Conservation (phyloP, 2,329 filamentous ascomycete genomes). For the Aspergillus sp. region DNA sequence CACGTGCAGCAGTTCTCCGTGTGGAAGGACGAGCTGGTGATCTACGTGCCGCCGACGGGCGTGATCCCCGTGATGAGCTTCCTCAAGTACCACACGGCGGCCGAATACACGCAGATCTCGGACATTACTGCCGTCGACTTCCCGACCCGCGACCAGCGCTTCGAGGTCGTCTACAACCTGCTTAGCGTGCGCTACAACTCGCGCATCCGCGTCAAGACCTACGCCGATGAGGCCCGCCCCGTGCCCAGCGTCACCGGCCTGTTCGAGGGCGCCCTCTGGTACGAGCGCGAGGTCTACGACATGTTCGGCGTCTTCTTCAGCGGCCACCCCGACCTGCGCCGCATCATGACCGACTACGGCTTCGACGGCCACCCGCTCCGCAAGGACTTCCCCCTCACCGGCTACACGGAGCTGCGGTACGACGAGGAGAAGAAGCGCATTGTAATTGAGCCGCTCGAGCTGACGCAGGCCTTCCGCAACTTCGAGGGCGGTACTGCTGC, state of each 20-base stretch:
- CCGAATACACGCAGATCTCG: slow-evolving; percentile 91
- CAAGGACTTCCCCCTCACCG: slow-evolving; percentile 97
- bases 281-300: slow-evolving; percentile 96
- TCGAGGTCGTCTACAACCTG: slow-evolving; percentile 97
- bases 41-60: slow-evolving; percentile 85
- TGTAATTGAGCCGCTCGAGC: slow-evolving; percentile 93
- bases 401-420: slow-evolving; percentile 96
- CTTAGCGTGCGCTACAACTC: slow-evolving; percentile 95
- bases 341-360: slow-evolving; percentile 99
- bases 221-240: slow-evolving; percentile 91
- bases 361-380: slow-evolving; percentile 96
- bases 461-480: slow-evolving; percentile 98
- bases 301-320: slow-evolving; percentile 96
- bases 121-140: slow-evolving; percentile 95
- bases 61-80: slow-evolving; percentile 91
- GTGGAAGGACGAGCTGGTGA: slow-evolving; percentile 97
- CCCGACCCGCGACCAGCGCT: slow-evolving; percentile 90
- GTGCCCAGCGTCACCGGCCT: slow-evolving; percentile 83
- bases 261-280: slow-evolving; percentile 97
- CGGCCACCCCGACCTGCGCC: slow-evolving; percentile 88
- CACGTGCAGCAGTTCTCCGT: slow-evolving; percentile 99
- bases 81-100: slow-evolving; percentile 95
- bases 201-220: slow-evolving; percentile 96
- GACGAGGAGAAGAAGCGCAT: slow-evolving; percentile 99
- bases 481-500: slow-evolving; percentile 83